A percentile compares a stretch with the other conserved stretches of the same genome.
These are phyloP conservation scores for Chlorella ohadii DNA, from an alignment of 139 green algal species.

Conservation along the genomic window DNA sequence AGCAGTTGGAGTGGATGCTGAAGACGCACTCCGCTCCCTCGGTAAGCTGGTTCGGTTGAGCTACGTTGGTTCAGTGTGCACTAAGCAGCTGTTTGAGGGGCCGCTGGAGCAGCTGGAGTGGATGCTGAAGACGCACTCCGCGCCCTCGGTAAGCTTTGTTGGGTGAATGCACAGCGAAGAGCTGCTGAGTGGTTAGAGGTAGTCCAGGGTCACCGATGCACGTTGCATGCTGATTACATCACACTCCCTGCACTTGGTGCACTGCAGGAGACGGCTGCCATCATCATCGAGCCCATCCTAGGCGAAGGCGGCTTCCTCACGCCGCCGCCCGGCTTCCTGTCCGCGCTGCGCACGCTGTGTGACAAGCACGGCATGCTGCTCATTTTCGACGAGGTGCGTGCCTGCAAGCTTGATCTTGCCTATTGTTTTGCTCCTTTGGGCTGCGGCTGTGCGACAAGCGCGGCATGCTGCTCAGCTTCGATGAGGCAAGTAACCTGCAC, in stretches of 20 bases:
- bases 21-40: slow-evolving; percentile 62
- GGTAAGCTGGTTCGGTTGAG: not conserved
- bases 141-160: slow-evolving; percentile 47
- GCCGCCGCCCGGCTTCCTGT: slow-evolving; percentile 80
- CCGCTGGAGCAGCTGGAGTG: slow-evolving; percentile 72
- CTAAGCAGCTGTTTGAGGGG: no score
- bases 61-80: no score
- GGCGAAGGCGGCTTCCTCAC: slow-evolving; percentile 89
- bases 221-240: no score
- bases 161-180: no score
- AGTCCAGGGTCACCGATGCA: no score
- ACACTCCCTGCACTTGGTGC: not conserved
- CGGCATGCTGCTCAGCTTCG: slow-evolving; percentile 72
- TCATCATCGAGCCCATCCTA: slow-evolving; percentile 86
- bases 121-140: slow-evolving; percentile 74
- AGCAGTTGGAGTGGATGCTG: slow-evolving; percentile 80
- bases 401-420: no score
- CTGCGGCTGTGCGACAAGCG: slow-evolving; percentile 71
- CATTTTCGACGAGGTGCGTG: slow-evolving; percentile 59
- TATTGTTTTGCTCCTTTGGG: slow-evolving; percentile 62
- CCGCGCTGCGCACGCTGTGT: slow-evolving; percentile 63
- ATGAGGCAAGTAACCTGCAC: not conserved
- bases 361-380: slow-evolving; percentile 84
- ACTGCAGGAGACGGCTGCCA: slow-evolving; percentile 71
- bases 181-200: no score